Evolutionary conservation across 306 rosid species (phyloP).

Genomic region (Heteromeles arbutifolia): DNA sequence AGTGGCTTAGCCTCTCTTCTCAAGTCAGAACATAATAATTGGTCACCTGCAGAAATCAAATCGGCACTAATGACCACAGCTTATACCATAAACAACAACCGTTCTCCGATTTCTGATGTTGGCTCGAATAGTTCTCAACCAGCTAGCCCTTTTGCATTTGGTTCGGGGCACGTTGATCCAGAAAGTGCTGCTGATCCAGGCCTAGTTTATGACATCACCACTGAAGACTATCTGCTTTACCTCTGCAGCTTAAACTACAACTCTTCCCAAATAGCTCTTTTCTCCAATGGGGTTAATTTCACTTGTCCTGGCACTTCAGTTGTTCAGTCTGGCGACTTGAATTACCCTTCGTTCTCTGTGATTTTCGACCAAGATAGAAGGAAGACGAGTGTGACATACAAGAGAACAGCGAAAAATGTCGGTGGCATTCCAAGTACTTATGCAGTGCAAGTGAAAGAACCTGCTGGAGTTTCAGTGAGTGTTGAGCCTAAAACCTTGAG

Average conservation of each 20-base stretch:
- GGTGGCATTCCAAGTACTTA: constrained; percentile 40
- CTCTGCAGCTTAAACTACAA: constrained; percentile 53
- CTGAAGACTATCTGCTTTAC: constrained; percentile 42
- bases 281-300: constrained; percentile 26
- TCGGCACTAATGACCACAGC: constrained; percentile 77
- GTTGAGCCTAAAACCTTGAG: constrained; percentile 42
- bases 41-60: constrained; percentile 71
- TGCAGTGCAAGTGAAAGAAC: constrained; percentile 40
- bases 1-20: constrained; percentile 60
- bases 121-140: constrained; percentile 10
- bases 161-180: constrained; percentile 71
- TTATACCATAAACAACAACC: constrained; percentile 41
- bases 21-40: constrained; percentile 40
- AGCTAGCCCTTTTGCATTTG: constrained; percentile 56
- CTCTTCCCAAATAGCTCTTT: constrained; percentile 43
- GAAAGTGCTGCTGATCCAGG: constrained; percentile 67
- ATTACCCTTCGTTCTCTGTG: constrained; percentile 70
- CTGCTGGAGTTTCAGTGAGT: constrained; percentile 33
- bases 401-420: constrained; percentile 58
- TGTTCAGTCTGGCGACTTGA: constrained; percentile 44
- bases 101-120: constrained; percentile 35
- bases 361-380: constrained; percentile 10
- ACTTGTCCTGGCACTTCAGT: constrained; percentile 22
- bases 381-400: constrained; percentile 32
- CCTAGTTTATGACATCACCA: constrained; percentile 47